Base-by-base conservation (phyloP, 371 early-diverging fungal genomes). In the Lichtheimia hyalospora region DNA sequence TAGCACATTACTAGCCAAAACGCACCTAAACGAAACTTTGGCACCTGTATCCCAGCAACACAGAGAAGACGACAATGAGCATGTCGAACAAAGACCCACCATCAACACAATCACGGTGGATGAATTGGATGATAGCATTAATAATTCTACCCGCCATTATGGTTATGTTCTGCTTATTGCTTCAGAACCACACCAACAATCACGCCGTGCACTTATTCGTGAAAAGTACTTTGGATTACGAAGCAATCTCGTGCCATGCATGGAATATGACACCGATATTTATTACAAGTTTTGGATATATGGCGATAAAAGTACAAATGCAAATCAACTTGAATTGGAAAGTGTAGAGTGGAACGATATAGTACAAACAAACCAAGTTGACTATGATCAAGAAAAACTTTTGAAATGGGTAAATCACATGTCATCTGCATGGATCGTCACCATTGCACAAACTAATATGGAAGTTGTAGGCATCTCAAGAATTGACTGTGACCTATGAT, bases 311-410 rank as follows among this genome's bases (percentile, higher is more conserved):
- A 81, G 49, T 70, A 69, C 6, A 69, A 71, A 34, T 65, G 69
- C 3, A 49, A 66, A 81, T 13, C 59, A 60, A 2, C 77, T 76
- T 20, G 76, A 82, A 60, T 72, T 71, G 3, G 84, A 84, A 54
- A 76, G 75, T 21, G 82, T 82, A 74, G 84, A 84, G 63, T 82
- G 71, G 65, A 65, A 75, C 28, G 84, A 84, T 57, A 57, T 69
- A n/a, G 65, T 57, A 16, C 64, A 64, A 48, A 51, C 64, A 48
- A 59, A 68, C n/a, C 12, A 10, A 50, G 53, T n/a, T 25, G 54
- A 34, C 41, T 62, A 78, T 68, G 67, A 73, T 60, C 54, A 78
- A 70, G 52, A 21, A 24, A 62, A 65, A 55, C 42, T 76, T 40
- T 20, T 67, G 27, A 25, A 66, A 49, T 68, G 78, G 75, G 71